Base-by-base conservation (phyloP, 148 eudicot genomes). In the Polygonum maritimum region DNA sequence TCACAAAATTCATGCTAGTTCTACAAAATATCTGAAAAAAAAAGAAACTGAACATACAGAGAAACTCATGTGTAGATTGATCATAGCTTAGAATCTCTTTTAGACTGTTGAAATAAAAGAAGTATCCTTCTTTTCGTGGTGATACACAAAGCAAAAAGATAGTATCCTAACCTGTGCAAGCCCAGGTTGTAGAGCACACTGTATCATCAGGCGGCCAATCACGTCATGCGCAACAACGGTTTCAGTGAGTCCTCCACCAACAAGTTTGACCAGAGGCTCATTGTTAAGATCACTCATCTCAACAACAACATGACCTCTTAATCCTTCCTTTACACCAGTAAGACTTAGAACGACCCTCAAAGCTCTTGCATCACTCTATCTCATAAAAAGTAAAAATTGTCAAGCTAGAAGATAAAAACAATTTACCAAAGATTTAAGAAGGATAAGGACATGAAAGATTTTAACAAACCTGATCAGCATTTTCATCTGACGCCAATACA, bases 121-220 rank as follows among this genome's bases (percentile, higher is more conserved):
- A 33, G 33, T 63, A 63, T 14, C 39, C 8, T 63, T 67, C 21
- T 41, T 4, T 21, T 7, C 18, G 40, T 60, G n/a, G 40, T 60
- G n/a, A 76, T 14, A 54, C n/a, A 36, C 9, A 72, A 21, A 44
- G 54, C 4, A 72, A 36, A 52, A 36, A 6, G 35, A 72, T 45
- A 19, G 54, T 33, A 45, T n/a, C 81, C 62, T 45, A 47, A 94
- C 98, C 94, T 91, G 98, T 48, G 98, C 97, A 85, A 94, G 97
- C 76, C 98, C 98, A 77, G 98, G 98, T 82, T 94, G 98, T n/a
- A 94, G 81, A 82, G 98, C 98, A 86, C 98, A 94, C 73, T 94
- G 97, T 83, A 94, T 94, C 98, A 94, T 94, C 82, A 94, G 81
- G 52, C 98, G 91, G 49, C 98, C 98, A 76, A 94, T 94, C 48